These are phyloP conservation scores for Leptomonas pyrrhocoris DNA, from an alignment of 208 protist genomes.

Conservation along the genomic window DNA sequence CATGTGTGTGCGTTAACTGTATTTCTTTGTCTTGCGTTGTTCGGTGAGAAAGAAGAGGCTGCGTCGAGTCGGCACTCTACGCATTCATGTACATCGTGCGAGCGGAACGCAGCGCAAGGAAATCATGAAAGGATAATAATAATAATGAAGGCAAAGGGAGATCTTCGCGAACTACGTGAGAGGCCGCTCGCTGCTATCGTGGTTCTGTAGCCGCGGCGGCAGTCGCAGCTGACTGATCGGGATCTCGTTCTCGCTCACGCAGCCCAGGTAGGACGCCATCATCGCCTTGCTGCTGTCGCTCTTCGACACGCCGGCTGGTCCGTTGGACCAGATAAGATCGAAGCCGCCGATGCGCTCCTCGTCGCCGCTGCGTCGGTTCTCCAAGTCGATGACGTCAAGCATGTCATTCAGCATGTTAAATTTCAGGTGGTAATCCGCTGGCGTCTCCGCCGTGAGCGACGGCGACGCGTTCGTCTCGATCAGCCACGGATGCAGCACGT, in stretches of 20 bases:
- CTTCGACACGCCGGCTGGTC: slow-evolving; percentile 44
- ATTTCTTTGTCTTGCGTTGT: background rate
- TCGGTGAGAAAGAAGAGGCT: too few relatives aligned
- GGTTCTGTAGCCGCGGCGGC: slow-evolving; percentile 77
- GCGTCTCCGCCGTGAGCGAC: slow-evolving; percentile 93
- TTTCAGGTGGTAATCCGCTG: slow-evolving; percentile 95
- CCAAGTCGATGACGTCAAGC: slow-evolving; percentile 91
- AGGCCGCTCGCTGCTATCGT: slow-evolving; percentile 74
- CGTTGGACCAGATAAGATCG: slow-evolving; percentile 90
- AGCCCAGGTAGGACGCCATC: slow-evolving; percentile 65
- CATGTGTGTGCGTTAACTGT: too few relatives aligned
- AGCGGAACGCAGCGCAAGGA: background rate
- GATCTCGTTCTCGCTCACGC: slow-evolving; percentile 86
- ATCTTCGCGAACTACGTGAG: slow-evolving; percentile 47
- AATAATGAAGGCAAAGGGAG: slow-evolving; percentile 15
- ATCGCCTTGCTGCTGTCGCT: slow-evolving; percentile 30
- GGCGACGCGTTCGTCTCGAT: slow-evolving; percentile 94
- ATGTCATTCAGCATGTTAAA: slow-evolving; percentile 94
- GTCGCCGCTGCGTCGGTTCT: slow-evolving; percentile 71
- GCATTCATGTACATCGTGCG: too few relatives aligned
- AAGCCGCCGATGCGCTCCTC: slow-evolving; percentile 89
- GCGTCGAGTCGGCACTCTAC: too few relatives aligned
- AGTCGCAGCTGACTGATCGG: slow-evolving; percentile 83
- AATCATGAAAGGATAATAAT: background rate
- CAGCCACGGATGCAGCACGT: slow-evolving; percentile 84